Percentiles rank a stretch among this genome's conserved stretches.
phyloP scores from a whole-genome alignment of 176 grass and related monocot genomes.

The Ensete ventricosum region DNA sequence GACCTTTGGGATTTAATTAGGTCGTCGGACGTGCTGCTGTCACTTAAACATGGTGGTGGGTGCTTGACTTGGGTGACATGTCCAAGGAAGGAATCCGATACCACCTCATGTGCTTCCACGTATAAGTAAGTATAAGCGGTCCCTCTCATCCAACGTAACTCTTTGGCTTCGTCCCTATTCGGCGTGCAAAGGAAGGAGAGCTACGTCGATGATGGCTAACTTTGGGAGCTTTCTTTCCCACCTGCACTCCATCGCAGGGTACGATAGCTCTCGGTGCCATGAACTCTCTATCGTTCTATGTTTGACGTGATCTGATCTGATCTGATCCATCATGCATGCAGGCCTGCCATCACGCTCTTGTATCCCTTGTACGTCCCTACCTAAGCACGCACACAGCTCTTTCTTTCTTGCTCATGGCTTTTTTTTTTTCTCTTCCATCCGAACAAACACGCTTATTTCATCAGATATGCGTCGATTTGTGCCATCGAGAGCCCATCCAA shows the following conservation, averaged over 20 bases:
- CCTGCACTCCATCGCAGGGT: slow-evolving; percentile 68
- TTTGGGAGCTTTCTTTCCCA: slow-evolving; percentile 52
- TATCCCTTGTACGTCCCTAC: slow-evolving; percentile 51
- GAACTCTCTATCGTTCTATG: background rate
- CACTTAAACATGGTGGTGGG: background rate
- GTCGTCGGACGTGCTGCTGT: too few relatives aligned
- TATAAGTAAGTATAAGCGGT: too few relatives aligned
- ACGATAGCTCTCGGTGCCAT: background rate
- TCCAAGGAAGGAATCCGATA: background rate
- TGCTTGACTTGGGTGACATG: background rate
- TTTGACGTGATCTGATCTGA: background rate
- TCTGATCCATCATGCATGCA: slow-evolving; percentile 20
- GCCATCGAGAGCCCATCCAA: slow-evolving; percentile 67
- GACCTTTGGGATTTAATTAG: too few relatives aligned
- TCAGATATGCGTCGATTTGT: slow-evolving; percentile 60
- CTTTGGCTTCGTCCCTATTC: background rate
- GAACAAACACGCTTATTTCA: background rate
- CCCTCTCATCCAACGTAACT: background rate
- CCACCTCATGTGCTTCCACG: background rate
- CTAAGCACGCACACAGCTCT: background rate
- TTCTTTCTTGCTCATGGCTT: background rate
- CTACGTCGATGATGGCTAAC: slow-evolving; percentile 21
- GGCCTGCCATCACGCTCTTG: slow-evolving; percentile 57
- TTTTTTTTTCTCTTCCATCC: background rate
- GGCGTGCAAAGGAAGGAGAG: background rate